These are phyloP conservation scores for Vigna unguiculata DNA, from an alignment of 306 rosid genomes.

Conservation along the genomic window DNA sequence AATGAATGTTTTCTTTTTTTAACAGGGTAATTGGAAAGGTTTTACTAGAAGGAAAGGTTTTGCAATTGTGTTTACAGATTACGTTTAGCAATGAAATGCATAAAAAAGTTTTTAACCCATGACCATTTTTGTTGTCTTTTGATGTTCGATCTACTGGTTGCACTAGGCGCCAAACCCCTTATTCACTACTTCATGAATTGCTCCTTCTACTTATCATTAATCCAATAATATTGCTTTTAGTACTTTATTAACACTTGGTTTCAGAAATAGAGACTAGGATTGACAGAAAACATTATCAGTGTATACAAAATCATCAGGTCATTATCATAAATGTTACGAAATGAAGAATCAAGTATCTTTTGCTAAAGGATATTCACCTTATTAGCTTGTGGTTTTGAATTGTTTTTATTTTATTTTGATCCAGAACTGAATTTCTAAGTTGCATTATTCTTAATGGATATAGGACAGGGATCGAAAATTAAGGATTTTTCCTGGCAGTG, in stretches of 20 bases:
- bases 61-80: no score
- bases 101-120: no score
- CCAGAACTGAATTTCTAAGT: constrained; percentile 2
- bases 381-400: constrained; percentile 13
- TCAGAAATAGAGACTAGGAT: constrained; percentile 35
- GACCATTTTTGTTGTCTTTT: not conserved
- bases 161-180: not conserved
- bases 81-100: no score
- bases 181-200: constrained; percentile 5
- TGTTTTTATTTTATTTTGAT: constrained; percentile 10
- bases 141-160: constrained; percentile 3
- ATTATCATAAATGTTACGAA: constrained; percentile 10
- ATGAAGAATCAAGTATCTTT: constrained; percentile 10
- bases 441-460: constrained; percentile 44
- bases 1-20: no score
- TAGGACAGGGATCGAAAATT: constrained; percentile 95
- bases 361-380: constrained; percentile 17
- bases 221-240: not conserved
- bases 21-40: no score
- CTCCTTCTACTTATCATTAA: not conserved
- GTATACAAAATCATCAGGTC: not conserved
- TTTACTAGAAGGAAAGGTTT: no score
- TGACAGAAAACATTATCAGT: not conserved
- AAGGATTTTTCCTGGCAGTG: constrained; percentile 79
- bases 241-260: constrained; percentile 12